These are phyloP conservation scores for Apophysomyces variabilis DNA, from an alignment of 371 early-diverging fungal genomes.

Conservation along the genomic window DNA sequence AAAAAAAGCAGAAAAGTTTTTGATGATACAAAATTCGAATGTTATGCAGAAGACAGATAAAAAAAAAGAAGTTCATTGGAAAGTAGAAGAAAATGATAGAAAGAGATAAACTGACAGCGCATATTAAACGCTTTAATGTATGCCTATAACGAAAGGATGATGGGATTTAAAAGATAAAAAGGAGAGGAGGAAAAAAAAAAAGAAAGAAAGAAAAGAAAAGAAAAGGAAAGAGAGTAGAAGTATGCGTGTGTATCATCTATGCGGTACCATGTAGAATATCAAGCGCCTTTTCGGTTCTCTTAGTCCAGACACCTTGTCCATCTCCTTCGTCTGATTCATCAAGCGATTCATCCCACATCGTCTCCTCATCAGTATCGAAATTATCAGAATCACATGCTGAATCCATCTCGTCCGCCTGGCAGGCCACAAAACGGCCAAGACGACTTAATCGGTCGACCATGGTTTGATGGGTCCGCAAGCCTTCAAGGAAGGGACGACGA, in stretches of 20 bases:
- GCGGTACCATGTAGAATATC: conserved; percentile 41
- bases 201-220: not conserved
- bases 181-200: conserved; percentile 8
- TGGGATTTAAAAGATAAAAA: not conserved
- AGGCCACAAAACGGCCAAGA: conserved; percentile 32
- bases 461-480: conserved; percentile 35
- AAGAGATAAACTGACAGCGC: not conserved
- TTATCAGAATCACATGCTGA: conserved; percentile 33
- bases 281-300: conserved; percentile 33
- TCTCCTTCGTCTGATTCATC: conserved; percentile 16
- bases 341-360: not conserved
- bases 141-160: not conserved
- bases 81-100: not conserved
- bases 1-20: not conserved
- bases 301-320: conserved; percentile 12
- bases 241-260: conserved; percentile 13
- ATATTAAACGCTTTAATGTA: too few species aligned
- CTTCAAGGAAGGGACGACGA: conserved; percentile 35
- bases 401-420: conserved; percentile 28
- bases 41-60: conserved; percentile 4
- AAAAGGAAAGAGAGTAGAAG: not conserved
- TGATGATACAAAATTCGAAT: conserved; percentile 7
- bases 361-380: conserved; percentile 18
- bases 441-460: conserved; percentile 36
- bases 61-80: not conserved